Evolutionary conservation across 805 yeast species (phyloP), one percentile per base, ranked within the genome.

Genomic region (Scheffersomyces amazonensis): DNA sequence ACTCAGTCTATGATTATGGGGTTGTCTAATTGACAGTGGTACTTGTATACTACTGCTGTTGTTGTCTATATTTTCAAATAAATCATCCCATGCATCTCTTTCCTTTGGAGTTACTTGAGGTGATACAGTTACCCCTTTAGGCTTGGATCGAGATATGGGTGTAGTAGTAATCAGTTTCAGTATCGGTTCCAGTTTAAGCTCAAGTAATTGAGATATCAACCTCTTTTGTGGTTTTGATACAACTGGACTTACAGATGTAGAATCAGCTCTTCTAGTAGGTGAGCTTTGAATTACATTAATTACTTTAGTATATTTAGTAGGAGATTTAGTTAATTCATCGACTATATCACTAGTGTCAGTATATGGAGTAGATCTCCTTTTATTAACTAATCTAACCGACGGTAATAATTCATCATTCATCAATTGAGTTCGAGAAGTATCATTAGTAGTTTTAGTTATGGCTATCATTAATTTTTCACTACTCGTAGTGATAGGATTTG

Each of bases 281-380:
- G 41, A 21, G 15, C 29, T 29, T 8, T 34, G 30, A 15, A 46
- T 17, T 15, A 22, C 12, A 15, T 36, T 34, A 12, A 47, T 29
- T 13, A 44, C 33, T 11, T 37, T 35, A 9, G 40, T 35, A 20
- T 34, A 41, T 25, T 45, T 48, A 19, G 35, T 40, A 3, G 60
- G 60, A 12, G 60, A 54, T 11, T 35, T 42, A 11, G 53, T 49
- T 25, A 52, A 35, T 19, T 12, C 24, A 31, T 19, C 19, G n/a
- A 12, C 22, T n/a, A 20, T 16, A 20, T 27, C 30, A 8, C 12
- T 13, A 23, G 34, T 34, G 36, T 42, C 48, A 15, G 20, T 12
- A 8, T 23, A 11, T 23, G 10, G 10, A 23, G 27, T 23, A 23
- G 27, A 11, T 12, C 13, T 6, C 27, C n/a, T 23, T 23, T 23